Evolutionary conservation across 1,139 yeast genomes (phyloP).

Genomic region (Yamadazyma membranifaciens): DNA sequence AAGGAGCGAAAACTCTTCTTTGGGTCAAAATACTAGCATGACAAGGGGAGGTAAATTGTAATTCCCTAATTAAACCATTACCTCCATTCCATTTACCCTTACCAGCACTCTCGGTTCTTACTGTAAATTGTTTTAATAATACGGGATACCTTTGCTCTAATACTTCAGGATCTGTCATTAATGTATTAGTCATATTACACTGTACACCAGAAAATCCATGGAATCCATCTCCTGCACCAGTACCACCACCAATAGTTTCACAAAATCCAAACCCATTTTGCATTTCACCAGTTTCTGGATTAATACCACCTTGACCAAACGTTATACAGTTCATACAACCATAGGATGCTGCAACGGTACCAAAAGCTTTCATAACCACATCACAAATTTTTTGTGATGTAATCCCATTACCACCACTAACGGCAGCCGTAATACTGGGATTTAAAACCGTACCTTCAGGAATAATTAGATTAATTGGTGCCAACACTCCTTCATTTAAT

Average conservation of each 20-base stretch:
- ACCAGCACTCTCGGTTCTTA: slow-evolving; percentile 36
- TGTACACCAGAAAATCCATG: slow-evolving; percentile 43
- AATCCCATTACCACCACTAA: slow-evolving; percentile 48
- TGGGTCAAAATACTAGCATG: slow-evolving; percentile 21
- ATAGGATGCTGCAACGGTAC: slow-evolving; percentile 53
- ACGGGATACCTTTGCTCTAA: slow-evolving; percentile 38
- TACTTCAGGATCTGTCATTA: slow-evolving; percentile 41
- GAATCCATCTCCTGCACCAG: slow-evolving; percentile 39
- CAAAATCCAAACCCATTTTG: slow-evolving; percentile 44
- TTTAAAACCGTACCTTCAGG: slow-evolving; percentile 38
- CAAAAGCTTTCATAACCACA: slow-evolving; percentile 65
- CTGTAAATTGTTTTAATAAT: slow-evolving; percentile 26
- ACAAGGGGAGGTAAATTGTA: slow-evolving; percentile 20
- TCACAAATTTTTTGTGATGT: slow-evolving; percentile 54
- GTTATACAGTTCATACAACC: slow-evolving; percentile 41
- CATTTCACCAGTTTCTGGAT: slow-evolving; percentile 29
- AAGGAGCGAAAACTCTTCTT: slow-evolving; percentile 21
- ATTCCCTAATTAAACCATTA: slow-evolving; percentile 23
- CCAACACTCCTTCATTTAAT: slow-evolving; percentile 46
- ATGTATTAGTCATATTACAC: slow-evolving; percentile 45
- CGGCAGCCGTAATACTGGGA: slow-evolving; percentile 45
- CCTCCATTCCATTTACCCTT: slow-evolving; percentile 38
- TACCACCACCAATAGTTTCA: slow-evolving; percentile 50
- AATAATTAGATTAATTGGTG: slow-evolving; percentile 36
- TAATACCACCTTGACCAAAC: slow-evolving; percentile 42